These are phyloP conservation scores for Phytophthora vignae DNA, from an alignment of 352 stramenopile genomes.

Conservation along the genomic window DNA sequence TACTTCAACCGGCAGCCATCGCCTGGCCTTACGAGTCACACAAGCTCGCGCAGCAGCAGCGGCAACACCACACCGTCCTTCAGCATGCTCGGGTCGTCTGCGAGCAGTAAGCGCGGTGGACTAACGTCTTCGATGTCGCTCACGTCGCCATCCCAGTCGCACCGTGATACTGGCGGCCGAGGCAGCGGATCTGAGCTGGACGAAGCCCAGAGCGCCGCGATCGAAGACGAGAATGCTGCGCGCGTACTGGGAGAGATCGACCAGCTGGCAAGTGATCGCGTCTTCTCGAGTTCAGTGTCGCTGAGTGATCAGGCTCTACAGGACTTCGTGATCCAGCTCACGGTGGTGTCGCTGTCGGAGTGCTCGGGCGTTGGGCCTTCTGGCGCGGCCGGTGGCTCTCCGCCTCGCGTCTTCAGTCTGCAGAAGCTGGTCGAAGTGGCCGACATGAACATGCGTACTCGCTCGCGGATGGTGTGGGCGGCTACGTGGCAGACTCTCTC, in stretches of 20 bases:
- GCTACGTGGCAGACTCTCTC: conserved; percentile 98
- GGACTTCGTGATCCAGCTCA: conserved; percentile 93
- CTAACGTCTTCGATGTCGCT: conserved; percentile 37
- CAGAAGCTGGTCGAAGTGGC: conserved; percentile 99
- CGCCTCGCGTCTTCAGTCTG: conserved; percentile 97
- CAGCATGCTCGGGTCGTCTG: conserved; percentile 35
- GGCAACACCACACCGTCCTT: conserved; percentile 38
- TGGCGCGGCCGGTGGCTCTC: conserved; percentile 53
- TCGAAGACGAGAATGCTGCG: conserved; percentile 88
- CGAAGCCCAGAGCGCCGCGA: conserved; percentile 73
- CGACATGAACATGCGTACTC: conserved; percentile 99
- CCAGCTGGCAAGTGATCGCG: conserved; percentile 87
- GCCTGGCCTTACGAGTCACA: conserved; percentile 33
- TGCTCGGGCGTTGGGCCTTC: conserved; percentile 62
- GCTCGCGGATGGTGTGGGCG: conserved; percentile 97
- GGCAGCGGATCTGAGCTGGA: conserved; percentile 43
- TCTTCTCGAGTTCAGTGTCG: conserved; percentile 91
- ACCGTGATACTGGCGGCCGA: conserved; percentile 50
- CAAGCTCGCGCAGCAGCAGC: conserved; percentile 40
- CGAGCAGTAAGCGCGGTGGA: conserved; percentile 36
- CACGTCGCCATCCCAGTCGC: conserved; percentile 57
- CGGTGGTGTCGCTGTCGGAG: conserved; percentile 92
- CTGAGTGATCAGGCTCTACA: conserved; percentile 82
- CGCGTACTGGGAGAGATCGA: conserved; percentile 89
- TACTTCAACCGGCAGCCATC: conserved; percentile 81